Conservation (phyloP, 169 alveolate species). For the Plasmodium ovale region DNA sequence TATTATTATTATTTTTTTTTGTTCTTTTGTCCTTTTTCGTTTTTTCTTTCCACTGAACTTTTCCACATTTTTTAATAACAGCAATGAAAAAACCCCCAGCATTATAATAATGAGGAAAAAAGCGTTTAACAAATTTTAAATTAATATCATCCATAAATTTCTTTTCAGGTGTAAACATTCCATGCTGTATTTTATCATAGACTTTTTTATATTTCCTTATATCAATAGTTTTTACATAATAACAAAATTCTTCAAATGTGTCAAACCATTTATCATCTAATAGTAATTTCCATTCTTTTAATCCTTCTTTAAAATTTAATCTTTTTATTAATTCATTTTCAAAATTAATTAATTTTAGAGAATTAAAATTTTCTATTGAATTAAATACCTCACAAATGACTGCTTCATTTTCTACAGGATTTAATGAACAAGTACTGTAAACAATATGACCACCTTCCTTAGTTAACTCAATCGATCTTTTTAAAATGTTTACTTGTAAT, state of each 20-base stretch:
- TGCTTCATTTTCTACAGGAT: slow-evolving; percentile 98
- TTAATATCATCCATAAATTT: slow-evolving; percentile 74
- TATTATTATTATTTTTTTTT: too few relatives aligned
- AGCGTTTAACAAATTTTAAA: slow-evolving; percentile 89
- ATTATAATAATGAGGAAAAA: slow-evolving; percentile 95
- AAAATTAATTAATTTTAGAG: slow-evolving; percentile 87
- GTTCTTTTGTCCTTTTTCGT: slow-evolving; percentile 23
- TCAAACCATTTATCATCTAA: slow-evolving; percentile 77
- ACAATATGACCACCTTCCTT: slow-evolving; percentile 86
- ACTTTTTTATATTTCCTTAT: slow-evolving; percentile 44
- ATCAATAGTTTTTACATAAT: slow-evolving; percentile 39
- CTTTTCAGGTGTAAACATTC: slow-evolving; percentile 78
- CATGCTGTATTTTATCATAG: slow-evolving; percentile 76
- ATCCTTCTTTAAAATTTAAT: slow-evolving; percentile 81
- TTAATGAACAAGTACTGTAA: slow-evolving; percentile 97
- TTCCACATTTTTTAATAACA: slow-evolving; percentile 49
- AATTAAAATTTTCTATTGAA: slow-evolving; percentile 83
- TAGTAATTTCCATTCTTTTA: slow-evolving; percentile 84
- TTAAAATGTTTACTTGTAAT: slow-evolving; percentile 90
- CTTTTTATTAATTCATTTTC: slow-evolving; percentile 81
- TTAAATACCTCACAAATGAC: slow-evolving; percentile 87
- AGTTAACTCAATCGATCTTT: slow-evolving; percentile 89
- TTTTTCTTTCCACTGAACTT: slow-evolving; percentile 67
- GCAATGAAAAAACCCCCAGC: slow-evolving; percentile 97
- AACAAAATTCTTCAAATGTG: slow-evolving; percentile 55